Percentiles rank a stretch among this genome's conserved stretches.
Evolutionary conservation across 805 yeast species (phyloP).

Genomic region (Yamadazyma phyllophila): DNA sequence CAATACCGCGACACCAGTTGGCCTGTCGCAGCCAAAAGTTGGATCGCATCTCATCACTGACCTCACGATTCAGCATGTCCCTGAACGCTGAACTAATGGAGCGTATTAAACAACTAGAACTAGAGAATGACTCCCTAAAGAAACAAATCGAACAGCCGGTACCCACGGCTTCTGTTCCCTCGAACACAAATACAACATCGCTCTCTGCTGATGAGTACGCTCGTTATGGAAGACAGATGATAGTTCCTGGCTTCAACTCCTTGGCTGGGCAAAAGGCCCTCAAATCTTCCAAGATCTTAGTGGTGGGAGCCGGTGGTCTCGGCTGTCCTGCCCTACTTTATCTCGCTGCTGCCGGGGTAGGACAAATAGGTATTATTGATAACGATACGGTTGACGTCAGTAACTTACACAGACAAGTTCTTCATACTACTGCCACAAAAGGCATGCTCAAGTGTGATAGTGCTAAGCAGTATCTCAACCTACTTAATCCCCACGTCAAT

Average conservation of each 20-base stretch:
- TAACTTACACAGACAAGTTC: slow-evolving; percentile 84
- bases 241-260: slow-evolving; percentile 76
- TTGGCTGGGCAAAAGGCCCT: slow-evolving; percentile 52
- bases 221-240: slow-evolving; percentile 93
- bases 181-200: too few relatives aligned
- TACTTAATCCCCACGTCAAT: slow-evolving; percentile 66
- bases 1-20: too few relatives aligned
- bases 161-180: too few relatives aligned
- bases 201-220: slow-evolving; percentile 62
- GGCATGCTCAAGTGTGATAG: slow-evolving; percentile 77
- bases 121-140: slow-evolving; percentile 13
- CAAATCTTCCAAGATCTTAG: slow-evolving; percentile 59
- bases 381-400: slow-evolving; percentile 80
- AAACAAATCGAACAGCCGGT: too few relatives aligned
- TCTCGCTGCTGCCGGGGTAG: slow-evolving; percentile 85
- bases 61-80: too few relatives aligned
- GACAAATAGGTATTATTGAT: slow-evolving; percentile 82
- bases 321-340: slow-evolving; percentile 91
- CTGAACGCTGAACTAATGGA: slow-evolving; percentile 18
- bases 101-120: slow-evolving; percentile 19
- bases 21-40: too few relatives aligned
- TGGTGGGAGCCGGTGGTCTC: slow-evolving; percentile 95
- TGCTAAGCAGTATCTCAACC: slow-evolving; percentile 55
- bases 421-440: slow-evolving; percentile 65
- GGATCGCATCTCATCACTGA: too few relatives aligned